Conservation (phyloP, 2,329 filamentous ascomycete species). For the Kalaharituber pfeilii region DNA sequence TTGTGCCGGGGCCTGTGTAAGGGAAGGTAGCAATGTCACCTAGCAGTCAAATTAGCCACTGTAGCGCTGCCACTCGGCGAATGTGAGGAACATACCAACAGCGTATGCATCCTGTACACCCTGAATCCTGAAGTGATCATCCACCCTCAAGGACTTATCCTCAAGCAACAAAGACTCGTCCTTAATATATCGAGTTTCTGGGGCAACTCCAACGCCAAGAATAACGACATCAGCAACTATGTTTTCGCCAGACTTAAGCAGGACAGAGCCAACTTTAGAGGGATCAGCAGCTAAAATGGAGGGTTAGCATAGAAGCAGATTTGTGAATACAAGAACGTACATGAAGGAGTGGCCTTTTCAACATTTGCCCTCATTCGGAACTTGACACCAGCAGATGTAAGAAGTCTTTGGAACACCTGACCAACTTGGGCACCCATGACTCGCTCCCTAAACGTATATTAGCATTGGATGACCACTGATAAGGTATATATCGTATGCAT, state of each 20-base stretch:
- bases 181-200: conserved; percentile 66
- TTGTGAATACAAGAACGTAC: conserved; percentile 1
- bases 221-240: conserved; percentile 81
- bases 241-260: conserved; percentile 68
- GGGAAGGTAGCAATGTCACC: conserved; percentile 93
- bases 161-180: conserved; percentile 55
- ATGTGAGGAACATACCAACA: conserved; percentile 32
- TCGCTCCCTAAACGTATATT: conserved; percentile 36
- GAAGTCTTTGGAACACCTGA: conserved; percentile 54
- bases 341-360: conserved; percentile 62
- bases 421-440: conserved; percentile 73
- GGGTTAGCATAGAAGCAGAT: conserved; percentile 8
- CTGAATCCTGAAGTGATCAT: conserved; percentile 60
- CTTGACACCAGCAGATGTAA: conserved; percentile 76
- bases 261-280: conserved; percentile 59
- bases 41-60: conserved; percentile 1
- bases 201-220: conserved; percentile 73
- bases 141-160: conserved; percentile 71
- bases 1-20: conserved; percentile 70
- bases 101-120: conserved; percentile 74
- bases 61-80: too few relatives aligned
- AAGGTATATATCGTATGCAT: neutral
- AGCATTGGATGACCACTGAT: neutral
- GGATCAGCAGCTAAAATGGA: conserved; percentile 34
- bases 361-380: conserved; percentile 71